These are phyloP conservation scores for Rauvolfia tetraphylla DNA, from an alignment of 257 asterid species.

Conservation along the genomic window DNA sequence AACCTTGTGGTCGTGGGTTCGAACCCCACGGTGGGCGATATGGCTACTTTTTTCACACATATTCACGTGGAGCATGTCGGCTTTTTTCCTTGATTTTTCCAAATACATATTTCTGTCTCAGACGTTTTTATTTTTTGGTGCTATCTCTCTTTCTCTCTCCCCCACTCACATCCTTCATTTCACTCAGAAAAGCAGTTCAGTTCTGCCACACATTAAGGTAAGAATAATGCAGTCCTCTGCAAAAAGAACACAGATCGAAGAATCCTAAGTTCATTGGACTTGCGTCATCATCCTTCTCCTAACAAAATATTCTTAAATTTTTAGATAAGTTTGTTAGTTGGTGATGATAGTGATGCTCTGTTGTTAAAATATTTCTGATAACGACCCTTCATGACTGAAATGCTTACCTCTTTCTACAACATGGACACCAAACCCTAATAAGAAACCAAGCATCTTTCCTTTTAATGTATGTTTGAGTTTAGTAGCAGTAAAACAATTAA, in stretches of 20 bases:
- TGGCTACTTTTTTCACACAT: too few species aligned
- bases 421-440: too few species aligned
- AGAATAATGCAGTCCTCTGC: not conserved
- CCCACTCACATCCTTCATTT: not conserved
- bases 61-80: too few species aligned
- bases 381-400: not conserved
- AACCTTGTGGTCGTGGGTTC: too few species aligned
- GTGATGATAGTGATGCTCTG: constrained; percentile 11
- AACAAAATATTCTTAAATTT: not conserved
- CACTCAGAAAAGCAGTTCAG: not conserved
- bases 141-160: not conserved
- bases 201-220: not conserved
- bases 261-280: constrained; percentile 13
- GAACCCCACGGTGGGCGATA: too few species aligned
- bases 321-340: constrained; percentile 6
- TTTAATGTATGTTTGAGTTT: too few species aligned
- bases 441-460: too few species aligned
- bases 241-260: constrained; percentile 9
- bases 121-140: not conserved
- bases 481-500: too few species aligned
- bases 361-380: not conserved
- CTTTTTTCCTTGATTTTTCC: not conserved
- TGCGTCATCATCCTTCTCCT: not conserved
- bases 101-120: not conserved
- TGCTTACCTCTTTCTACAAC: not conserved